Evolutionary conservation across 441 rosid species (phyloP).

Genomic region (Gossypium aridum): DNA sequence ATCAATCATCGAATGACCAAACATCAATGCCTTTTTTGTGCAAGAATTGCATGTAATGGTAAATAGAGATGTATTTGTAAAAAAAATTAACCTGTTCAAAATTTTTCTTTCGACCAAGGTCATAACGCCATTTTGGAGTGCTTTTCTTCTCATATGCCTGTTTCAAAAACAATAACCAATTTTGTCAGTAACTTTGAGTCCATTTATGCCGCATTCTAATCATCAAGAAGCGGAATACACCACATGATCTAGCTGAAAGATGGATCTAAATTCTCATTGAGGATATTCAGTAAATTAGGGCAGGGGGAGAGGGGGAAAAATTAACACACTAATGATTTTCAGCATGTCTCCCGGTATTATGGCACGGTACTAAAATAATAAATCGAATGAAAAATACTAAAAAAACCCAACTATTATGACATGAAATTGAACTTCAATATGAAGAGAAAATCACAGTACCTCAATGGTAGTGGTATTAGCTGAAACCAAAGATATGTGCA

Average conservation of each 20-base stretch:
- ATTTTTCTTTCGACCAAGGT: conserved; percentile 66
- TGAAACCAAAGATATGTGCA: conserved; percentile 73
- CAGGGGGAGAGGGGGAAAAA: background rate
- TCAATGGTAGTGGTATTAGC: conserved; percentile 84
- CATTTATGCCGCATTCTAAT: background rate
- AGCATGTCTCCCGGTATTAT: background rate
- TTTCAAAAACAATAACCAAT: conserved; percentile 18
- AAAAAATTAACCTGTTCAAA: conserved; percentile 62
- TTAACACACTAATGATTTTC: background rate
- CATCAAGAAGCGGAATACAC: background rate
- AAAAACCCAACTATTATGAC: background rate
- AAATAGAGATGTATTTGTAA: background rate
- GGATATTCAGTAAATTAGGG: background rate
- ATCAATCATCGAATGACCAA: background rate
- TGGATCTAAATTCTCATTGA: background rate
- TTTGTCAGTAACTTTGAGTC: background rate
- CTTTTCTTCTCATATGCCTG: conserved; percentile 90
- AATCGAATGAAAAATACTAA: background rate
- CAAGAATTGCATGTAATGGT: background rate
- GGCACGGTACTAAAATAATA: background rate
- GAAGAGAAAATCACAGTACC: conserved; percentile 34
- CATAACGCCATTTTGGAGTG: conserved; percentile 77
- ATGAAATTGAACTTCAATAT: background rate
- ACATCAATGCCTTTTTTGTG: background rate
- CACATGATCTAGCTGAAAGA: background rate